Conservation (phyloP, 2,329 filamentous ascomycete species). For the Blastomyces emzantsi region DNA sequence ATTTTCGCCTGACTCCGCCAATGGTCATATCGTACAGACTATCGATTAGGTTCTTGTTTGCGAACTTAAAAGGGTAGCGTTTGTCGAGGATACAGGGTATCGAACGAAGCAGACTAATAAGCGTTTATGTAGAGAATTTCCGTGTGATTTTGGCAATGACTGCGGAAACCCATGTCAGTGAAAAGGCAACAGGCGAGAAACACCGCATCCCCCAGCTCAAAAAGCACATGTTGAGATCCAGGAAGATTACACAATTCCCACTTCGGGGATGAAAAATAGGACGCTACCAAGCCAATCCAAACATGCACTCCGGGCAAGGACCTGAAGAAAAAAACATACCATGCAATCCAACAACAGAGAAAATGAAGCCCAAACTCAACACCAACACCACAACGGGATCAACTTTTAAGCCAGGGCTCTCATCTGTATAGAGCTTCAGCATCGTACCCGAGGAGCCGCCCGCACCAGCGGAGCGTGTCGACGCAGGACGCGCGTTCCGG, state of each 20-base stretch:
- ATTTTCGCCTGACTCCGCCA: not conserved
- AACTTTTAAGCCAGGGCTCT: conserved; percentile 93
- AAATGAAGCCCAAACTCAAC: conserved; percentile 95
- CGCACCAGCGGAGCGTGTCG: conserved; percentile 85
- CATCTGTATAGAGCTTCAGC: conserved; percentile 98
- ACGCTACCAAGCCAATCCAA: not conserved
- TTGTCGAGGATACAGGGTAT: conserved; percentile 1
- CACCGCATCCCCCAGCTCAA: not conserved
- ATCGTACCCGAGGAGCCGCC: conserved; percentile 97
- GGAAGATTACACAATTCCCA: not conserved
- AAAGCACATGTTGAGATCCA: not conserved
- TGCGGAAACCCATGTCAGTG: conserved; percentile 34
- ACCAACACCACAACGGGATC: conserved; percentile 97
- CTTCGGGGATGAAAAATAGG: not conserved
- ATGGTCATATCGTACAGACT: conserved; percentile 6
- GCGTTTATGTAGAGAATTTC: conserved; percentile 58
- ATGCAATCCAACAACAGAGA: conserved; percentile 94
- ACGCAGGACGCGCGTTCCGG: conserved; percentile 85
- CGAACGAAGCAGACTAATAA: conserved; percentile 2
- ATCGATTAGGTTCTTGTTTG: not conserved
- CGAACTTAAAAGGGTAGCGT: not conserved
- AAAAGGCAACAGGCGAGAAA: not conserved
- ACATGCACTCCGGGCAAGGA: not conserved
- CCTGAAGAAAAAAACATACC: conserved; percentile 52
- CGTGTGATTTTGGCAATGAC: conserved; percentile 93